Evolutionary conservation across 2,329 filamentous ascomycete species (phyloP), one percentile per base, ranked within the genome.

Genomic region (Amauroascus niger): DNA sequence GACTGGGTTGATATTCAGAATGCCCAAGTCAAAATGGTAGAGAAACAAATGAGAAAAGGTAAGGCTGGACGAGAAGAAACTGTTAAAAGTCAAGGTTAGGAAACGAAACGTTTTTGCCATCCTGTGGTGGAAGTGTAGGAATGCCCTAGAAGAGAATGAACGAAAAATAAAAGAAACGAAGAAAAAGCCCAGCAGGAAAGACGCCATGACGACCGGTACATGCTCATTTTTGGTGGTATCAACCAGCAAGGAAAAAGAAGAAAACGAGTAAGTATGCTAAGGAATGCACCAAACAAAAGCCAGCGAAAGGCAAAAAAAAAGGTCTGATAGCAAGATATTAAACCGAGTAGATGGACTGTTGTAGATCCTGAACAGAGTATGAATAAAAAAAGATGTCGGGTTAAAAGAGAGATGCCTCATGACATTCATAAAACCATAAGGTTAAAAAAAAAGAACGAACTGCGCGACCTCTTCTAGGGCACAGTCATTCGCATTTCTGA

Each of bases 141-240:
- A 8, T n/a, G 11, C 11, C 39, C 39, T 41, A n/a, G 14, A 11
- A 24, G 24, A 28, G 11, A 16, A 45, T 8, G 18, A 16, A 45
- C 16, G n/a, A 20, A 20, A 46, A 46, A 30, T 16, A 16, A 30
- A 40, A 40, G 9, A 50, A 39, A 39, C 35, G 26, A 49, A 18
- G 30, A 2, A 28, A 16, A 35, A 22, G 7, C 32, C 37, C n/a
- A 6, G 20, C n/a, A n/a, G n/a, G n/a, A n/a, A 49, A 46, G 30
- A 45, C 50, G 41, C 50, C 50, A 46, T 37, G 41, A 52, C 50
- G 50, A 52, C 50, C 50, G 32, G n/a, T 52, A 52, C 41, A 52
- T 52, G 50, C 50, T 46, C 32, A 24, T 52, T 52, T 52, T 46
- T 45, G 2, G 48, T 50, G 48, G 37, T 50, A 50, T 46, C 50